Conservation (phyloP, 2,329 filamentous ascomycete genomes). For the Trichophaea hybrida region DNA sequence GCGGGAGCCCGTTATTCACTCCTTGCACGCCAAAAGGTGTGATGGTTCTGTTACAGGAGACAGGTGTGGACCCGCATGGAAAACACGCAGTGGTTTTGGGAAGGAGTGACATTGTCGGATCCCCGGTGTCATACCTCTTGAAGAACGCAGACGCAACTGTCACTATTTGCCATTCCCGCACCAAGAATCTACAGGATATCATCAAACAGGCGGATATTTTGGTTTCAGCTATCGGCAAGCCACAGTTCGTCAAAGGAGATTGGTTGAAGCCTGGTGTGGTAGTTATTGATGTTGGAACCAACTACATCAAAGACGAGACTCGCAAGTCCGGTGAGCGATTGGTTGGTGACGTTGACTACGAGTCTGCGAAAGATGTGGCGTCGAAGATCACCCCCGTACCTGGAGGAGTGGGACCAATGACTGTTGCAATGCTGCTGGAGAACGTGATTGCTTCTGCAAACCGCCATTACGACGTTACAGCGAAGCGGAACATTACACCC, state of each 20-base stretch:
- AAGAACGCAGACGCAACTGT: slow-evolving; percentile 95
- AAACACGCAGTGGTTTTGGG: slow-evolving; percentile 93
- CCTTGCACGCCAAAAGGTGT: slow-evolving; percentile 96
- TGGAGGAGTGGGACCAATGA: slow-evolving; percentile 96
- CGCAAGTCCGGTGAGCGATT: slow-evolving; percentile 88
- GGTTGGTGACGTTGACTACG: slow-evolving; percentile 90
- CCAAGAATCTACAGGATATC: slow-evolving; percentile 54
- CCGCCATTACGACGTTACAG: slow-evolving; percentile 68
- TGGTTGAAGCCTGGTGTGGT: slow-evolving; percentile 93
- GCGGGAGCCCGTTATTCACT: slow-evolving; percentile 73
- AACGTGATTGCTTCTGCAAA: slow-evolving; percentile 84
- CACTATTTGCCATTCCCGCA: slow-evolving; percentile 88
- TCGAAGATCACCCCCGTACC: slow-evolving; percentile 92
- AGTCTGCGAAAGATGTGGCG: slow-evolving; percentile 67
- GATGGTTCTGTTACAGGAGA: slow-evolving; percentile 78
- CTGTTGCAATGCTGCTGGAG: slow-evolving; percentile 91
- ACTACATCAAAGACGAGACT: slow-evolving; percentile 75
- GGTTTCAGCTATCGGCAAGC: slow-evolving; percentile 77
- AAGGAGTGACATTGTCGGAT: slow-evolving; percentile 92
- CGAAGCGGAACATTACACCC: slow-evolving; percentile 61
- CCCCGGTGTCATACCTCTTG: slow-evolving; percentile 86
- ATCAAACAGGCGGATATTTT: slow-evolving; percentile 78
- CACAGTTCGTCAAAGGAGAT: slow-evolving; percentile 80
- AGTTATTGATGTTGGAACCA: slow-evolving; percentile 94
- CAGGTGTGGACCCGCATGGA: slow-evolving; percentile 66